Evolutionary conservation across 192 early-diverging fungal genomes (phyloP).

Genomic region (Coemansia sp.): DNA sequence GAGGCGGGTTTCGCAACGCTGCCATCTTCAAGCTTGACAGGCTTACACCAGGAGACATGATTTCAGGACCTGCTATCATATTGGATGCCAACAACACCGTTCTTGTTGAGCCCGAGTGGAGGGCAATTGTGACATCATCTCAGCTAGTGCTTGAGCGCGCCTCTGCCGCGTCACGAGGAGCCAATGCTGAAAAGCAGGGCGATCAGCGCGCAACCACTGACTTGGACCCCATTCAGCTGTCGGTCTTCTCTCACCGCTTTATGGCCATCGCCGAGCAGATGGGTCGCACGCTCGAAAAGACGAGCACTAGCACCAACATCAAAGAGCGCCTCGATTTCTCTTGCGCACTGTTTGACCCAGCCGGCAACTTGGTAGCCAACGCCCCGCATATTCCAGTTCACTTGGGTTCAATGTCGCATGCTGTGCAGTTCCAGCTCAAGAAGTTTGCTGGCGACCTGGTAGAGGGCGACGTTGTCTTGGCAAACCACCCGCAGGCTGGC

Average conservation of each 20-base stretch:
- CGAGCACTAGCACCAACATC: conserved; percentile 94
- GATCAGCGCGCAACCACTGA: conserved; percentile 36
- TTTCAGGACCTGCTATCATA: conserved; percentile 88
- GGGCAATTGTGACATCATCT: conserved; percentile 67
- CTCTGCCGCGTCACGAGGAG: not conserved
- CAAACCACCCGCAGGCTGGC: conserved; percentile 94
- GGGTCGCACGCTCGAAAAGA: conserved; percentile 92
- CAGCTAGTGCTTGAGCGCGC: conserved; percentile 56
- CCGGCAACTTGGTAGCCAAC: conserved; percentile 82
- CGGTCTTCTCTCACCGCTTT: conserved; percentile 93
- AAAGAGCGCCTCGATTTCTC: conserved; percentile 98
- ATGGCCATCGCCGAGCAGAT: conserved; percentile 99
- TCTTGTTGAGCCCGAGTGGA: conserved; percentile 79
- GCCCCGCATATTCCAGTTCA: conserved; percentile 92
- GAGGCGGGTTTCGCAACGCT: conserved; percentile 63
- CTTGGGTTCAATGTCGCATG: conserved; percentile 90
- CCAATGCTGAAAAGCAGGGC: not conserved
- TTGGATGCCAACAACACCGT: conserved; percentile 88
- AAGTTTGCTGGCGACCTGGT: conserved; percentile 62
- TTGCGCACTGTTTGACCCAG: conserved; percentile 91
- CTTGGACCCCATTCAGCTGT: conserved; percentile 86
- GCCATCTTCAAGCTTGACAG: conserved; percentile 69
- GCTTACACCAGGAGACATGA: conserved; percentile 62
- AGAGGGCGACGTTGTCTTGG: conserved; percentile 93
- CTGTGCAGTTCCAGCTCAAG: conserved; percentile 88